phyloP scores from a whole-genome alignment of 352 stramenopile genomes.

The Saprolegnia diclina region DNA sequence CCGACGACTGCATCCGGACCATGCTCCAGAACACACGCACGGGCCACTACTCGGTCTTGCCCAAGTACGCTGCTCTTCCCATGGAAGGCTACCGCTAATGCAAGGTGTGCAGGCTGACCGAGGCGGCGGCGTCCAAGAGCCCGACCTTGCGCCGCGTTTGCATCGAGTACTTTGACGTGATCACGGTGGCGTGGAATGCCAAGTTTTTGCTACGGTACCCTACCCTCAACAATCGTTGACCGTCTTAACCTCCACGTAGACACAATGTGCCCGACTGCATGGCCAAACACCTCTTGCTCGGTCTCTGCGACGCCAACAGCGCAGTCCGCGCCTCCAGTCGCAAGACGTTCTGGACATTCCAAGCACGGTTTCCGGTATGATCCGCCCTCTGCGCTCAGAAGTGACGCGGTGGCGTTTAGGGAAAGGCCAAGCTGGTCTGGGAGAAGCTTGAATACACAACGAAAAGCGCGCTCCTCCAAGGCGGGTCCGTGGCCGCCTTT shows the following conservation, averaged over 20 bases:
- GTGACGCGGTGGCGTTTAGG: neutral
- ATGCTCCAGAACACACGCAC: conserved; percentile 9
- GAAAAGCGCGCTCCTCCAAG: conserved; percentile 2
- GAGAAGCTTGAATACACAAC: conserved; percentile 17
- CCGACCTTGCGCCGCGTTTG: neutral
- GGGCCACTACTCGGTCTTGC: conserved; percentile 6
- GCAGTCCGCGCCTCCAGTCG: conserved; percentile 3
- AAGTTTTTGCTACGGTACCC: neutral
- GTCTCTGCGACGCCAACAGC: conserved; percentile 16
- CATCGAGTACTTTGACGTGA: conserved; percentile 17
- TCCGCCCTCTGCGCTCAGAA: neutral
- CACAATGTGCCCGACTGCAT: neutral
- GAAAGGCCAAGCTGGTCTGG: conserved; percentile 13
- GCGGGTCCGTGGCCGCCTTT: neutral
- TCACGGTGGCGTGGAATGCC: conserved; percentile 10
- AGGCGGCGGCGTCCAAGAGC: neutral
- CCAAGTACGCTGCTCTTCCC: neutral
- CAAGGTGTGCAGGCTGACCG: neutral
- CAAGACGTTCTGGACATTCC: conserved; percentile 21
- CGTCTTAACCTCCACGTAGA: neutral
- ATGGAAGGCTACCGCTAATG: neutral
- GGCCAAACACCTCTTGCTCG: conserved; percentile 15
- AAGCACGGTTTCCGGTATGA: conserved; percentile 1
- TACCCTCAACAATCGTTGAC: neutral
- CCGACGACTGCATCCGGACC: conserved; percentile 11